Percentiles rank a stretch among this genome's conserved stretches.
phyloP scores from a whole-genome alignment of 805 yeast genomes.

The Zygoascus ofunaensis region DNA sequence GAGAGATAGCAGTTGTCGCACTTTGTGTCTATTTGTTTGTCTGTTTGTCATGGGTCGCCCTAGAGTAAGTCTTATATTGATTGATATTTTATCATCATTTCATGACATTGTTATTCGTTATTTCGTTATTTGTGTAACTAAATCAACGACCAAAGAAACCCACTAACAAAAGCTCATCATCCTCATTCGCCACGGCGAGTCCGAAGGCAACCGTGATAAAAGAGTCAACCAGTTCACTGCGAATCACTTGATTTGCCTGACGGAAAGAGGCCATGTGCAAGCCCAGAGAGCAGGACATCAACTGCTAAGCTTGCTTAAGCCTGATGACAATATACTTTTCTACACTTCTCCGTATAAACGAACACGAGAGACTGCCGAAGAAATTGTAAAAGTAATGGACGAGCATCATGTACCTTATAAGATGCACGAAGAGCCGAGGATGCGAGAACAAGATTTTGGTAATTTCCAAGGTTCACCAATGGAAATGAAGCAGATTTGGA shows the following conservation, averaged over 20 bases:
- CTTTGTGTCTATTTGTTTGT: too few relatives aligned
- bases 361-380: constrained; percentile 75
- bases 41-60: background rate
- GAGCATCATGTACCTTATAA: constrained; percentile 38
- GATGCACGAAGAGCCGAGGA: constrained; percentile 77
- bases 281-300: constrained; percentile 31
- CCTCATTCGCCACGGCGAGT: constrained; percentile 84
- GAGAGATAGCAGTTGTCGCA: too few relatives aligned
- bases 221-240: constrained; percentile 68
- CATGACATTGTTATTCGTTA: too few relatives aligned
- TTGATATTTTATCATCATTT: background rate
- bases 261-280: constrained; percentile 53
- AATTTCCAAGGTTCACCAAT: constrained; percentile 68
- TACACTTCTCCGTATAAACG: constrained; percentile 82
- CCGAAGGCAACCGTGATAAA: constrained; percentile 84
- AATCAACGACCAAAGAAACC: too few relatives aligned
- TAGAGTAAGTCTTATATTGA: background rate
- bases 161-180: constrained; percentile 47
- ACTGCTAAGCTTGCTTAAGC: constrained; percentile 30
- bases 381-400: constrained; percentile 47
- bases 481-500: constrained; percentile 75
- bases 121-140: too few relatives aligned
- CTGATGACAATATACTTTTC: constrained; percentile 56
- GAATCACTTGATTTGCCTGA: constrained; percentile 70
- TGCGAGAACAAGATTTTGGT: constrained; percentile 94